Evolutionary conservation across 148 eudicot genomes (phyloP).

Genomic region (Rhododendron kiyosumense): DNA sequence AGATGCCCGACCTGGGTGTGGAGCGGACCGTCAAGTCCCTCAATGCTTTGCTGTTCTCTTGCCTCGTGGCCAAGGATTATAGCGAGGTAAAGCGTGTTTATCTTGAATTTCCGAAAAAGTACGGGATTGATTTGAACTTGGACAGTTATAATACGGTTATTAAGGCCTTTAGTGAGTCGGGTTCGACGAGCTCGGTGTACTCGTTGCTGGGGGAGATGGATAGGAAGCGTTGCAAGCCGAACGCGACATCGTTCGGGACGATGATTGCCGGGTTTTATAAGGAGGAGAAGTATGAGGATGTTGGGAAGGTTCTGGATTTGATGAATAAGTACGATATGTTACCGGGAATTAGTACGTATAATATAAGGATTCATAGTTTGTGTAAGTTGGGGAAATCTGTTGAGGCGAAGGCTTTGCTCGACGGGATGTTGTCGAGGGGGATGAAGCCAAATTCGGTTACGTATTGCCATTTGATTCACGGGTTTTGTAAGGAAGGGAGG

Average conservation of each 20-base stretch:
- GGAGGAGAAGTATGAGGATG: slow-evolving; percentile 79
- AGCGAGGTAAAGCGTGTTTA: slow-evolving; percentile 52
- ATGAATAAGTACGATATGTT: slow-evolving; percentile 42
- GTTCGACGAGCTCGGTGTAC: slow-evolving; percentile 51
- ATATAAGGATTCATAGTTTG: slow-evolving; percentile 66
- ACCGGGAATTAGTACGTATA: slow-evolving; percentile 44
- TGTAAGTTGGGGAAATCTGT: slow-evolving; percentile 63
- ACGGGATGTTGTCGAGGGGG: slow-evolving; percentile 54
- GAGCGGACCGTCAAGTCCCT: slow-evolving; percentile 51
- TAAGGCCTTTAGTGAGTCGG: slow-evolving; percentile 64
- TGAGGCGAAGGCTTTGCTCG: slow-evolving; percentile 78
- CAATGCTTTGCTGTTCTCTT: slow-evolving; percentile 64
- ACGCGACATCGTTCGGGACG: slow-evolving; percentile 41
- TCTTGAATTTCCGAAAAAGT: slow-evolving; percentile 54
- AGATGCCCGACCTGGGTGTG: slow-evolving; percentile 53
- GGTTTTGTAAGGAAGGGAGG: slow-evolving; percentile 71
- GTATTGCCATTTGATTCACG: slow-evolving; percentile 56
- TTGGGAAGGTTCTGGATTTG: slow-evolving; percentile 52
- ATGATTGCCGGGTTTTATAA: slow-evolving; percentile 75
- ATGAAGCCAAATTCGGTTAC: slow-evolving; percentile 56
- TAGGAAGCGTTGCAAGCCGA: slow-evolving; percentile 53
- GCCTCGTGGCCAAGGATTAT: slow-evolving; percentile 51
- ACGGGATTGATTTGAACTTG: slow-evolving; percentile 44
- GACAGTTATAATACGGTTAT: slow-evolving; percentile 69
- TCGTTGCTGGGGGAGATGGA: slow-evolving; percentile 75